Conservation (phyloP, 108 stramenopile genomes). For the Skeletonema costatum region DNA sequence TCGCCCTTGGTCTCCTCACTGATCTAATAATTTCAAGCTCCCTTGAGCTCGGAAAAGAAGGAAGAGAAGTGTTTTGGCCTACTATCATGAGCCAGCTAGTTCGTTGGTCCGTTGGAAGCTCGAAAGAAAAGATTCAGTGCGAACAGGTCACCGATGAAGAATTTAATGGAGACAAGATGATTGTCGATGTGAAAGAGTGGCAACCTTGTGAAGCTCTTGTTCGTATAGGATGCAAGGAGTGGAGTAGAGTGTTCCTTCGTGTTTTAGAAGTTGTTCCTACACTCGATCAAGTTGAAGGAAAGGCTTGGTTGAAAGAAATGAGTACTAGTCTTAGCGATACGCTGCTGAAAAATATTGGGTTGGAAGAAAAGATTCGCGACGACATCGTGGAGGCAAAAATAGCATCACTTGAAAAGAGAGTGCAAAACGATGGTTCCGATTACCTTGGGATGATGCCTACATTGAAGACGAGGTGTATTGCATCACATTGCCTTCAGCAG, state of each 20-base stretch:
- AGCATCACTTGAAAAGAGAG: slow-evolving; percentile 20
- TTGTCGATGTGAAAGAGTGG: slow-evolving; percentile 52
- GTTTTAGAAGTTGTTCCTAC: slow-evolving; percentile 37
- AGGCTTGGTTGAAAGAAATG: slow-evolving; percentile 54
- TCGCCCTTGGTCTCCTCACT: slow-evolving; percentile 77
- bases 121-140: slow-evolving; percentile 10
- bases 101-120: slow-evolving; percentile 63
- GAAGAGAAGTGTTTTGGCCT: slow-evolving; percentile 63
- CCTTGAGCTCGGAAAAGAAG: slow-evolving; percentile 51
- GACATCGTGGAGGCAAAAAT: slow-evolving; percentile 47
- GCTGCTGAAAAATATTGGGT: slow-evolving; percentile 35
- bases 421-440: neutral
- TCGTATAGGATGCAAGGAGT: slow-evolving; percentile 67
- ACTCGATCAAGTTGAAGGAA: slow-evolving; percentile 25
- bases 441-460: slow-evolving; percentile 52
- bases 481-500: slow-evolving; percentile 76
- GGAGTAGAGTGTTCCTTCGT: slow-evolving; percentile 53
- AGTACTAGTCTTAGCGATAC: slow-evolving; percentile 48
- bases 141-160: slow-evolving; percentile 15
- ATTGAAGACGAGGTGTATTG: slow-evolving; percentile 72
- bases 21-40: slow-evolving; percentile 66
- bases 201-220: slow-evolving; percentile 86
- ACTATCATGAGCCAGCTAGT: slow-evolving; percentile 47
- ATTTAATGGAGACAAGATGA: slow-evolving; percentile 12
- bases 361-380: slow-evolving; percentile 46